These are phyloP conservation scores for Hygrocybe punicea DNA, from an alignment of 768 basidiomycete genomes.

Conservation along the genomic window DNA sequence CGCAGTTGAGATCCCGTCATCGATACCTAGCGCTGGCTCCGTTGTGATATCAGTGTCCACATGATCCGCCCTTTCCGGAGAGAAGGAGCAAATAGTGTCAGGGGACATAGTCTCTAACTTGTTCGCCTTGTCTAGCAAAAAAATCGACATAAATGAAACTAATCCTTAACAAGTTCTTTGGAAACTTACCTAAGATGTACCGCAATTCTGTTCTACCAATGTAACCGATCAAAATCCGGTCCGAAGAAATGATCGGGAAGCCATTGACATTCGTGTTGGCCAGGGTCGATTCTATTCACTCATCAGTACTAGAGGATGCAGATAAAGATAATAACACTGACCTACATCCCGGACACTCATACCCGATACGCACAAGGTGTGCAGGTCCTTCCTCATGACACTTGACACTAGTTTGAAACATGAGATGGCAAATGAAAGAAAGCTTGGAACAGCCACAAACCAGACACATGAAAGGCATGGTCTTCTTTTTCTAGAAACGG, in stretches of 20 bases:
- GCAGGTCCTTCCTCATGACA: slow-evolving; percentile 83
- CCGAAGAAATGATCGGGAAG: slow-evolving; percentile 79
- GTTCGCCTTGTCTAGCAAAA: slow-evolving; percentile 11
- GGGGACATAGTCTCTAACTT: slow-evolving; percentile 9
- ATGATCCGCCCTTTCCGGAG: slow-evolving; percentile 23
- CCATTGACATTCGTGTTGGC: slow-evolving; percentile 77
- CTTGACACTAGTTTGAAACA: slow-evolving; percentile 58
- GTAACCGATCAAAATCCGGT: slow-evolving; percentile 74
- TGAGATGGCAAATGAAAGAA: not conserved
- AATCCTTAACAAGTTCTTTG: not conserved
- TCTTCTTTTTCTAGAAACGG: slow-evolving; percentile 97
- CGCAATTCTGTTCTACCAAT: slow-evolving; percentile 82
- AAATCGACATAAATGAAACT: not conserved
- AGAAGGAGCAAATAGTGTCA: slow-evolving; percentile 7
- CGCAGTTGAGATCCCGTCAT: slow-evolving; percentile 66
- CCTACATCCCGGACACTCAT: slow-evolving; percentile 78
- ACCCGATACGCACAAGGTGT: slow-evolving; percentile 69
- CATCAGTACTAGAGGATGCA: slow-evolving; percentile 11
- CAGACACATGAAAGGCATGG: slow-evolving; percentile 84
- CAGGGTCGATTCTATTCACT: slow-evolving; percentile 60
- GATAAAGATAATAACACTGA: slow-evolving; percentile 36
- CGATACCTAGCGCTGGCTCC: slow-evolving; percentile 53
- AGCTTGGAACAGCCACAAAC: slow-evolving; percentile 42
- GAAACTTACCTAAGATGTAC: slow-evolving; percentile 71
- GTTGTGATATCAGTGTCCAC: slow-evolving; percentile 49